Percentiles rank a stretch among this genome's conserved stretches.
phyloP scores from a whole-genome alignment of 805 yeast genomes.

The Candida loeiensis region DNA sequence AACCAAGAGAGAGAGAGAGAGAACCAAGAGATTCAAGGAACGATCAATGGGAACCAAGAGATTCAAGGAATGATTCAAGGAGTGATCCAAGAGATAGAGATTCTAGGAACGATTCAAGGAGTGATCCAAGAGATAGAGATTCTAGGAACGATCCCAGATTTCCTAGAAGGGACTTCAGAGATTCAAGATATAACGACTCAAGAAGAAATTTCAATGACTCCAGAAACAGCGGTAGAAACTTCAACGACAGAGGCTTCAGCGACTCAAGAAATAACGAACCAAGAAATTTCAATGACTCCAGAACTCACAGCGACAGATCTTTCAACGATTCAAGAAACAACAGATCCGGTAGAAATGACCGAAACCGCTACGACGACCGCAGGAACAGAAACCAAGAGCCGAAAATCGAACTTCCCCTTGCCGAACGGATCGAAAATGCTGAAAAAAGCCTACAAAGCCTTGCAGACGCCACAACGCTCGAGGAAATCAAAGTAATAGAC shows the following conservation, averaged over 20 bases:
- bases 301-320: not conserved
- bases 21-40: constrained; percentile 14
- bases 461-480: constrained; percentile 43
- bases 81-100: constrained; percentile 15
- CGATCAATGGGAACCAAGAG: constrained; percentile 16
- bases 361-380: not conserved
- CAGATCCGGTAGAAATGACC: not conserved
- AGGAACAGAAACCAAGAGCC: not conserved
- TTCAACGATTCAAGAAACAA: constrained; percentile 4
- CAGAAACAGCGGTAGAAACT: not conserved
- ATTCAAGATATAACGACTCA: constrained; percentile 3
- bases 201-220: constrained; percentile 3
- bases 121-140: not conserved
- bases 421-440: constrained; percentile 17
- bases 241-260: not conserved
- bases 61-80: constrained; percentile 11
- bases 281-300: not conserved
- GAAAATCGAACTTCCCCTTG: constrained; percentile 2
- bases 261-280: constrained; percentile 4
- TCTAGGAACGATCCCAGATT: not conserved
- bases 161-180: constrained; percentile 1
- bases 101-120: not conserved
- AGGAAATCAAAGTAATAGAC: constrained; percentile 45
- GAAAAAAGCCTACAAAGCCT: constrained; percentile 31
- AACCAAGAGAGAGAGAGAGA: constrained; percentile 15